Base-by-base conservation (phyloP, 2,329 filamentous ascomycete genomes). In the Triangularia setosa region DNA sequence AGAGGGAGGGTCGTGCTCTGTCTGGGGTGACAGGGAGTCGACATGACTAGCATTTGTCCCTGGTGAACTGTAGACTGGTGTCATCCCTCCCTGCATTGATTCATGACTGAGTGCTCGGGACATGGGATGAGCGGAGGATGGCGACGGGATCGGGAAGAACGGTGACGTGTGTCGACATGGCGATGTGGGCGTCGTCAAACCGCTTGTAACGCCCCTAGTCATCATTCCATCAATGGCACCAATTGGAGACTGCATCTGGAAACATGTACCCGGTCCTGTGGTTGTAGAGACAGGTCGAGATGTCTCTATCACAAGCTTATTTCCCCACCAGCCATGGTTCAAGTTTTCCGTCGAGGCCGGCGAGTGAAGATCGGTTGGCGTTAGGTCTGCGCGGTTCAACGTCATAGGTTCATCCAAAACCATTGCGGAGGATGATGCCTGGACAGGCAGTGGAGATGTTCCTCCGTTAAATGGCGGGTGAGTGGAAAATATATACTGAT, bases 71-170 rank as follows among this genome's bases (percentile, higher is more conserved):
- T 63, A 71, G 1, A 67, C 53, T 1, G 65, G 64, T 1, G 66
- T 54, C 23, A 66, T 63, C 24, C 33, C 27, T 18, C 58, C 57
- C 28, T 70, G 64, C 67, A 69, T 67, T 3, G 68, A 68, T 25
- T 69, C 68, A 4, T 71, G 65, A 21, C 69, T 71, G 23, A 69
- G 48, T 3, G 68, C 64, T 30, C 67, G 67, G n/a, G 64, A 63
- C 52, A 69, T 63, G 21, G 64, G 48, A 24, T 67, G 64, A 1
- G 59, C 33, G 18, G 66, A 25, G 2, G 56, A 1, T 23, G 58
- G 60, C 9, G n/a, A n/a, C n/a, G 65, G 63, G 12, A 67, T 44
- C 21, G 58, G 63, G 24, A 67, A 70, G 48, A 59, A 68, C 1
- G 68, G 65, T 5, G 67, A 65, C 4, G 52, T 53, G 3, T 66